Conservation (phyloP, 768 basidiomycete species). For the Agrocybe chaxingu region DNA sequence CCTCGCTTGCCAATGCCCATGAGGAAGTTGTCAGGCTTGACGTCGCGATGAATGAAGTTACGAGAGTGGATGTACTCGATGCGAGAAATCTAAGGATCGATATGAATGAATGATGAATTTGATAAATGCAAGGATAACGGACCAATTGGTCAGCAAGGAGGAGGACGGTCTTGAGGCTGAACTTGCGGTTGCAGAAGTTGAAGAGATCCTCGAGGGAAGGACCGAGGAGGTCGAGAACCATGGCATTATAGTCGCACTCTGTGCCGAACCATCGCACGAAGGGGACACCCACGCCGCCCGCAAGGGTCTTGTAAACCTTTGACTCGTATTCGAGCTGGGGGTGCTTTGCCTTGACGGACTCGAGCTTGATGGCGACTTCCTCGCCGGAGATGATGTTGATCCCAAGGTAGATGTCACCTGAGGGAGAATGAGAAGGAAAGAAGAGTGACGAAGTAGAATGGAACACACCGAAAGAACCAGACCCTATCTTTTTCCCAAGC, state of each 20-base stretch:
- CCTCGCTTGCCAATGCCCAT: slow-evolving; percentile 99
- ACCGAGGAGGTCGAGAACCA: slow-evolving; percentile 96
- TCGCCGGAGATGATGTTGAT: slow-evolving; percentile 99
- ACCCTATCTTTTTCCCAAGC: slow-evolving; percentile 98
- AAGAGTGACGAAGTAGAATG: slow-evolving; percentile 3
- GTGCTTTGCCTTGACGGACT: slow-evolving; percentile 99
- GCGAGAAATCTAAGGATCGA: slow-evolving; percentile 75
- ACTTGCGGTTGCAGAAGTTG: slow-evolving; percentile 97
- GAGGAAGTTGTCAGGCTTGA: slow-evolving; percentile 99
- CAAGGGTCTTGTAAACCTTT: slow-evolving; percentile 95
- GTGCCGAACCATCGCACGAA: slow-evolving; percentile 96
- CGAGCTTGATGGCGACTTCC: slow-evolving; percentile 99
- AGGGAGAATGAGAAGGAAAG: slow-evolving; percentile 6
- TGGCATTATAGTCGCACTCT: slow-evolving; percentile 99
- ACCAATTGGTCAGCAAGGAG: slow-evolving; percentile 96
- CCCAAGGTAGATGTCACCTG: slow-evolving; percentile 98
- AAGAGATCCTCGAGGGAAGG: slow-evolving; percentile 89
- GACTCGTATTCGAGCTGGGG: slow-evolving; percentile 99
- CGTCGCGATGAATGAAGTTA: slow-evolving; percentile 96
- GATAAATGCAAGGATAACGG: slow-evolving; percentile 26
- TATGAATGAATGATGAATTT: slow-evolving; percentile 19
- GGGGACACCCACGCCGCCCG: slow-evolving; percentile 97
- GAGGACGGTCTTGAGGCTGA: slow-evolving; percentile 94
- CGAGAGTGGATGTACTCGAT: slow-evolving; percentile 99
- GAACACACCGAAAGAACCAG: slow-evolving; percentile 90